Percentiles rank a stretch among this genome's conserved stretches.
These are phyloP conservation scores for Eucalyptus sideroxylon DNA, from an alignment of 345 rosid species.

Conservation along the genomic window DNA sequence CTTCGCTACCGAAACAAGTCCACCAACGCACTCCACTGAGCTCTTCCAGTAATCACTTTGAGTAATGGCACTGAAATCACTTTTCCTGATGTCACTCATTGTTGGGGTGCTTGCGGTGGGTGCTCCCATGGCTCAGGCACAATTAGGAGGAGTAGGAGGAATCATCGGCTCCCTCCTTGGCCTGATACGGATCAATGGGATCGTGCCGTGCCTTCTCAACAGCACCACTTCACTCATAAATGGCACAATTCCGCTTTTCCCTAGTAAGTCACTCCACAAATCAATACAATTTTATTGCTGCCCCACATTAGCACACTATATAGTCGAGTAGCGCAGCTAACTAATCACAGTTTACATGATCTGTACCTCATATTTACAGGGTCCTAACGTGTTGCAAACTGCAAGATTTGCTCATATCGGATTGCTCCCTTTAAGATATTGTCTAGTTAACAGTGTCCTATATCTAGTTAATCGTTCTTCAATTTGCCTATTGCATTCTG, in stretches of 20 bases:
- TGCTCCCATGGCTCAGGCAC: slow-evolving; percentile 35
- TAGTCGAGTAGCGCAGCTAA: neutral
- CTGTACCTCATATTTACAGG: neutral
- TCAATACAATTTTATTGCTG: neutral
- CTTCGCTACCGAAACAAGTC: neutral
- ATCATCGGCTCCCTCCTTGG: slow-evolving; percentile 15
- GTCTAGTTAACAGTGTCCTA: neutral
- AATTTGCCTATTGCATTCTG: neutral
- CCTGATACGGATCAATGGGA: slow-evolving; percentile 31
- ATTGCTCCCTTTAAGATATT: neutral
- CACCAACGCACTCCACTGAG: neutral
- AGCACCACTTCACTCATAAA: slow-evolving; percentile 7
- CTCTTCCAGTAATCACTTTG: neutral
- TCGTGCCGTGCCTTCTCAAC: slow-evolving; percentile 31
- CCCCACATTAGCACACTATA: neutral
- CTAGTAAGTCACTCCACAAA: slow-evolving; percentile 14
- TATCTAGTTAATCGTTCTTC: neutral
- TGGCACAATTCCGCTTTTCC: slow-evolving; percentile 28
- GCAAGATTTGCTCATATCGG: neutral
- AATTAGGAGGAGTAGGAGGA: slow-evolving; percentile 28
- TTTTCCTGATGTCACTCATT: slow-evolving; percentile 3
- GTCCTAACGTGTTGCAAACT: neutral
- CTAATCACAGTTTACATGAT: neutral
- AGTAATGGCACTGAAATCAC: slow-evolving; percentile 13
- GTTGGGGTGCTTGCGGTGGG: neutral